phyloP scores from a whole-genome alignment of 2,329 filamentous ascomycete species.

The Microsporum audouinii region DNA sequence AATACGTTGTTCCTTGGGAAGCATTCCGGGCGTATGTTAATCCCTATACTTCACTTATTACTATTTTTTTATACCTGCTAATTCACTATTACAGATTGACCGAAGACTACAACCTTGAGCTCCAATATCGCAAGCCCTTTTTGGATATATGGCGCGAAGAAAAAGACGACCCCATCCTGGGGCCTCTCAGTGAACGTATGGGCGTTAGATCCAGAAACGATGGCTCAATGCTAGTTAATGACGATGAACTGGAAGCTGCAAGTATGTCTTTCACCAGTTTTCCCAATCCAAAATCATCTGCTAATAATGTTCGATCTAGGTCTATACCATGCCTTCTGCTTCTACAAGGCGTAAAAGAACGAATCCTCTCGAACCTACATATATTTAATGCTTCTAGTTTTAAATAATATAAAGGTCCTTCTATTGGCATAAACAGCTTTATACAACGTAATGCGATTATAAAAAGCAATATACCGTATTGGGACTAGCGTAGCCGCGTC shows the following conservation, averaged over 20 bases:
- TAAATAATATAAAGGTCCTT: neutral
- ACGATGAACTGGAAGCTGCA: slow-evolving; percentile 86
- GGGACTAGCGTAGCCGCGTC: slow-evolving; percentile 3
- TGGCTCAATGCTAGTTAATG: slow-evolving; percentile 56
- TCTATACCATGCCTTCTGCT: slow-evolving; percentile 92
- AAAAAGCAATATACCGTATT: neutral
- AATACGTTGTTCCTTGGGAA: slow-evolving; percentile 98
- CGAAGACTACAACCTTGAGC: slow-evolving; percentile 90
- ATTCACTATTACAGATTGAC: slow-evolving; percentile 45
- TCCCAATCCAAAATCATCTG: neutral
- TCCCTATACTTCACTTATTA: neutral
- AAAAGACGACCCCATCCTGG: slow-evolving; percentile 70
- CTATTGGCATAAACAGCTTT: neutral
- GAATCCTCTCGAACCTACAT: too few relatives aligned
- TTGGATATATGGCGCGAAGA: slow-evolving; percentile 84
- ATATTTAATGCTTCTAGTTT: too few relatives aligned
- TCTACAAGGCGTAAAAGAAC: slow-evolving; percentile 67
- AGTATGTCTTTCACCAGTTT: slow-evolving; percentile 32
- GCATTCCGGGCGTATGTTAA: slow-evolving; percentile 64
- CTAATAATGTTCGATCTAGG: slow-evolving; percentile 21
- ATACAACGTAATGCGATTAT: neutral
- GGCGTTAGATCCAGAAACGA: slow-evolving; percentile 64
- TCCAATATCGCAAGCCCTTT: slow-evolving; percentile 89
- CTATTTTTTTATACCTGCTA: neutral
- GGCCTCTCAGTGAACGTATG: slow-evolving; percentile 89